Base-by-base conservation (phyloP, 75 land plant genomes). In the Isoetes taiwanensis region DNA sequence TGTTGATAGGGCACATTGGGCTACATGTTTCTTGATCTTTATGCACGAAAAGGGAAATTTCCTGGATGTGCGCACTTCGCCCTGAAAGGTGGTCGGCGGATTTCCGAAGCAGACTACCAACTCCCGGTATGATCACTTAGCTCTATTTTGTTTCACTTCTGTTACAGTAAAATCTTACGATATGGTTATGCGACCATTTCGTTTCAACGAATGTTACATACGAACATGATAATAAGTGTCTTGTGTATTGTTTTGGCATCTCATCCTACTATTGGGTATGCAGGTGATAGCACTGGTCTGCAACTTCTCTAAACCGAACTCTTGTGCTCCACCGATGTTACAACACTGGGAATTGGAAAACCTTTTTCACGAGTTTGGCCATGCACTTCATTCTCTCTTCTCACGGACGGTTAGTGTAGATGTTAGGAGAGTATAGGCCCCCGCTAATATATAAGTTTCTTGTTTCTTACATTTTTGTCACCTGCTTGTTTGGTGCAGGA, bases 281-380 rank as follows among this genome's bases (percentile, higher is more conserved):
- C 57, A 93, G 98, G 76, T 93, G 56, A 90, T 93, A 11, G 98
- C 96, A 26, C 72, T 93, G 41, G 86, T 85, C 24, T 93, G 96
- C 78, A 88, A 93, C 58, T 93, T 93, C 56, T 61, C 79, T 4
- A 55, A 42, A 32, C 77, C 81, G 4, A 48, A 38, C 34, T 56
- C 66, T 43, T 67, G 70, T 28, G 67, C 74, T 41, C 41, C 54
- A 42, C 64, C 78, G 25, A 34, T 67, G 52, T 75, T 93, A 41
- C 75, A 82, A 27, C 98, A 93, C 34, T 81, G 72, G 62, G 95
- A 93, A 62, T 67, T 93, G 39, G 98, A 84, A 69, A 79, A 82
- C 16, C 80, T 93, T 41, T 93, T 93, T 58, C 98, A 93, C 72
- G 98, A 93, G 68, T 93, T 93, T 73, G 98, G 98, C 38, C 98